Percentiles rank a stretch among this genome's conserved stretches.
Conservation (phyloP, 2,329 filamentous ascomycete genomes). For the Penicillium occitanis region DNA sequence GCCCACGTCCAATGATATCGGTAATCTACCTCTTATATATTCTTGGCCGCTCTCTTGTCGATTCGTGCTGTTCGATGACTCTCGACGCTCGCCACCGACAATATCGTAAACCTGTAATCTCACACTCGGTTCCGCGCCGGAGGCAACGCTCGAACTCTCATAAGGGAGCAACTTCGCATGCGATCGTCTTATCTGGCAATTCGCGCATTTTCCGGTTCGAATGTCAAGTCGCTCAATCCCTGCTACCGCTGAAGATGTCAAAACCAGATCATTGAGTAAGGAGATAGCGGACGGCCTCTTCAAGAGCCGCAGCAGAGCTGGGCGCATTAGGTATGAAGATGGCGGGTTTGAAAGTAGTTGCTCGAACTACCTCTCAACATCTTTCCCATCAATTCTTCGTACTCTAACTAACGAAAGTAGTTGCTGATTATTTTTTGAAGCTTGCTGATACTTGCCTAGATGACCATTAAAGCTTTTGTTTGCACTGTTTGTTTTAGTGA, state of each 20-base stretch:
- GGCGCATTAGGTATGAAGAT: slow-evolving; percentile 38
- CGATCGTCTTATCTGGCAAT: slow-evolving; percentile 29
- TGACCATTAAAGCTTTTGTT: slow-evolving; percentile 7
- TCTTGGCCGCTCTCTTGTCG: slow-evolving; percentile 3
- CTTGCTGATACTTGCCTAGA: background rate
- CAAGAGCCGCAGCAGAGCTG: slow-evolving; percentile 45
- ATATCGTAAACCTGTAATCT: slow-evolving; percentile 34
- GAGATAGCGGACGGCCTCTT: slow-evolving; percentile 44
- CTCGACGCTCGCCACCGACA: slow-evolving; percentile 20
- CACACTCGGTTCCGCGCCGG: slow-evolving; percentile 19
- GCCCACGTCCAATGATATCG: slow-evolving; percentile 33
- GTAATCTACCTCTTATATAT: background rate
- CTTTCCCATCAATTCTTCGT: background rate
- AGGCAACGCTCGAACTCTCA: background rate
- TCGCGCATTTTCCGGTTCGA: slow-evolving; percentile 29
- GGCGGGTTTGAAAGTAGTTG: slow-evolving; percentile 13
- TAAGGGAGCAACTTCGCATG: slow-evolving; percentile 18
- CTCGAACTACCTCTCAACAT: slow-evolving; percentile 32
- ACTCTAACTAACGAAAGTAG: no score
- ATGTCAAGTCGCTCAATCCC: slow-evolving; percentile 37
- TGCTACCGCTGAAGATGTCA: slow-evolving; percentile 25
- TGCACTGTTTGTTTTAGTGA: slow-evolving; percentile 15
- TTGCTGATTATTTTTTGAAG: background rate
- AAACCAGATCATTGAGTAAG: slow-evolving; percentile 37
- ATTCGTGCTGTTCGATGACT: background rate